Conservation (phyloP, 305 asterid species). For the Fraxinus sp. region DNA sequence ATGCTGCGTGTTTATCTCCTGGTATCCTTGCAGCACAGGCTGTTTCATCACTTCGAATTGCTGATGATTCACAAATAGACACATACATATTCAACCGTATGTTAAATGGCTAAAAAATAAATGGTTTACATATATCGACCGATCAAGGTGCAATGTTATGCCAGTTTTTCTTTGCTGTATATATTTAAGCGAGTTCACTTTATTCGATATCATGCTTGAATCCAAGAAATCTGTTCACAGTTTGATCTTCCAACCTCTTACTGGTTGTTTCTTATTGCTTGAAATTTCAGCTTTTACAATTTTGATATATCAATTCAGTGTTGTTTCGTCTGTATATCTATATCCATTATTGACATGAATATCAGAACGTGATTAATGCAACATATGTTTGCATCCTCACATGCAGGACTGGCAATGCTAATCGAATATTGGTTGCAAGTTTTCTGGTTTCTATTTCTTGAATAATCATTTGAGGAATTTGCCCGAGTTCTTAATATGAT, state of each 20-base stretch:
- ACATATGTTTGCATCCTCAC: neutral
- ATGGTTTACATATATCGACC: neutral
- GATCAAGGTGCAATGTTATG: slow-evolving; percentile 24
- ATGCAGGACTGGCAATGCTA: neutral
- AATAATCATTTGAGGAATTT: neutral
- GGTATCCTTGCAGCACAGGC: slow-evolving; percentile 44
- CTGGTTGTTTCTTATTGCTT: slow-evolving; percentile 10
- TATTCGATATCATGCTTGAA: slow-evolving; percentile 32
- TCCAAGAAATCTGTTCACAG: slow-evolving; percentile 7
- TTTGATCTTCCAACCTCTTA: slow-evolving; percentile 16
- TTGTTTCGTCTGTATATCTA: neutral
- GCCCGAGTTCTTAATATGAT: neutral
- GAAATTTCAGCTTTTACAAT: neutral
- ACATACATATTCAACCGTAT: slow-evolving; percentile 32
- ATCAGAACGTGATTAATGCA: neutral
- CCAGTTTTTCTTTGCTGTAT: slow-evolving; percentile 37
- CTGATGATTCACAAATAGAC: slow-evolving; percentile 39
- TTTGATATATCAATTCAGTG: neutral
- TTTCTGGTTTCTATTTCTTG: neutral
- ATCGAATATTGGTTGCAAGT: neutral
- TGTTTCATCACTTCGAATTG: slow-evolving; percentile 47
- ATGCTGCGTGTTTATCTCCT: slow-evolving; percentile 27
- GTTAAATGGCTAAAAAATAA: slow-evolving; percentile 26
- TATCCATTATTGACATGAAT: neutral
- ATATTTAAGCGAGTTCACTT: slow-evolving; percentile 37